A percentile compares a stretch with the other conserved stretches of the same genome.
These are phyloP conservation scores for Albugo candida DNA, from an alignment of 352 stramenopile genomes.

Conservation along the genomic window DNA sequence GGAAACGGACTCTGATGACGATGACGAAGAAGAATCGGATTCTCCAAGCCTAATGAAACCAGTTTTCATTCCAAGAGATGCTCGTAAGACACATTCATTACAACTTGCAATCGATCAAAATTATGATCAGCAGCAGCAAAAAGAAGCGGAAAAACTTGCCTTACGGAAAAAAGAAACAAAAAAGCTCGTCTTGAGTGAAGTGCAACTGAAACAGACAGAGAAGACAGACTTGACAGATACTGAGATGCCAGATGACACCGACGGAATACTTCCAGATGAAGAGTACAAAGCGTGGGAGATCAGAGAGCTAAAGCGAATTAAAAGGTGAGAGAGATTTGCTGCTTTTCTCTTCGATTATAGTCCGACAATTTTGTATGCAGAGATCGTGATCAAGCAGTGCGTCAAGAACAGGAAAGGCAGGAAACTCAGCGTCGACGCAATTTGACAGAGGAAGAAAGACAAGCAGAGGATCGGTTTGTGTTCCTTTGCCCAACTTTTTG, in stretches of 20 bases:
- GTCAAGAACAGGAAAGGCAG: constrained; percentile 56
- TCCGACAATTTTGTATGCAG: too few species aligned
- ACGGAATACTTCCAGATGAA: constrained; percentile 73
- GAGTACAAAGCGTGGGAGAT: constrained; percentile 89
- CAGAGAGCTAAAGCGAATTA: constrained; percentile 84
- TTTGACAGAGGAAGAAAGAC: constrained; percentile 91
- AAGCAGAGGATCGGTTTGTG: constrained; percentile 77
- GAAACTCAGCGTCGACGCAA: constrained; percentile 80
- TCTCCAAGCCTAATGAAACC: constrained; percentile 54
- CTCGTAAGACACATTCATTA: constrained; percentile 60
- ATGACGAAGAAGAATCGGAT: constrained; percentile 28
- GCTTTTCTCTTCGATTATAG: background rate
- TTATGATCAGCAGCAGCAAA: constrained; percentile 33
- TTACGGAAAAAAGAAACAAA: constrained; percentile 51
- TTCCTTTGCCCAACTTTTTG: constrained; percentile 1
- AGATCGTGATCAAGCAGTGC: constrained; percentile 66
- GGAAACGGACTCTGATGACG: constrained; percentile 68
- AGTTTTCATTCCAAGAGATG: constrained; percentile 82
- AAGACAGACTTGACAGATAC: constrained; percentile 30
- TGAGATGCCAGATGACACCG: constrained; percentile 81
- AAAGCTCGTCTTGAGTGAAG: constrained; percentile 53
- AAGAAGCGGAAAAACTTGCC: constrained; percentile 28
- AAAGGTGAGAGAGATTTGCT: constrained; percentile 24
- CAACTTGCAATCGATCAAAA: constrained; percentile 63
- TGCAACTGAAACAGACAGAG: constrained; percentile 23